These are phyloP conservation scores for Gossypium raimondii DNA, from an alignment of 345 rosid genomes.

Conservation along the genomic window DNA sequence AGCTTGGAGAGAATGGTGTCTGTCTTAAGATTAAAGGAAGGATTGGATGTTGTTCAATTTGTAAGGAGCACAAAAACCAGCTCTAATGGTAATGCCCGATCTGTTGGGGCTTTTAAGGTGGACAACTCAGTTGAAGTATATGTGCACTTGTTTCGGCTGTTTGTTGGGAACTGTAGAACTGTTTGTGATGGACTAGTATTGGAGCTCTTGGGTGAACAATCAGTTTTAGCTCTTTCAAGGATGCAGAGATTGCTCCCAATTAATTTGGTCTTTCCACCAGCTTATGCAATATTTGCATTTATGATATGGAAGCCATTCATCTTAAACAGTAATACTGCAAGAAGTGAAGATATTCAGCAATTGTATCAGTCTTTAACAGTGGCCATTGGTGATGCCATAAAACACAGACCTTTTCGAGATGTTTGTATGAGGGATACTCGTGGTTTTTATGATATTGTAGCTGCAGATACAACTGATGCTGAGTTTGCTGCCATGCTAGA, in stretches of 20 bases:
- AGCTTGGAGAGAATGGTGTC: conserved; percentile 92
- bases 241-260: conserved; percentile 92
- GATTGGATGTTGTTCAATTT: conserved; percentile 79
- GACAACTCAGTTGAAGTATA: conserved; percentile 66
- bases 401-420: conserved; percentile 85
- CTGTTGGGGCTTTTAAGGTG: conserved; percentile 52
- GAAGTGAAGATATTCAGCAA: conserved; percentile 78
- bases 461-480: conserved; percentile 78
- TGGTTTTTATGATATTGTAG: conserved; percentile 78
- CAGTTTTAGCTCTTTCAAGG: conserved; percentile 78
- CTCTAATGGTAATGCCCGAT: conserved; percentile 79
- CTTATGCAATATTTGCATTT: conserved; percentile 77
- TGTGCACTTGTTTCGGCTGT: conserved; percentile 92
- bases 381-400: conserved; percentile 78
- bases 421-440: conserved; percentile 81
- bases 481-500: conserved; percentile 77
- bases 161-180: conserved; percentile 84
- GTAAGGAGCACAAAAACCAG: conserved; percentile 62
- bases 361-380: conserved; percentile 64
- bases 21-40: conserved; percentile 77
- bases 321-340: conserved; percentile 39
- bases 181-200: conserved; percentile 80
- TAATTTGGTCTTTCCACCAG: conserved; percentile 86
- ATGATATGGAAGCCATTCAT: conserved; percentile 76
- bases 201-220: conserved; percentile 89